phyloP scores from a whole-genome alignment of 163 green algal species.

The Coccomyxa subellipsoidea region DNA sequence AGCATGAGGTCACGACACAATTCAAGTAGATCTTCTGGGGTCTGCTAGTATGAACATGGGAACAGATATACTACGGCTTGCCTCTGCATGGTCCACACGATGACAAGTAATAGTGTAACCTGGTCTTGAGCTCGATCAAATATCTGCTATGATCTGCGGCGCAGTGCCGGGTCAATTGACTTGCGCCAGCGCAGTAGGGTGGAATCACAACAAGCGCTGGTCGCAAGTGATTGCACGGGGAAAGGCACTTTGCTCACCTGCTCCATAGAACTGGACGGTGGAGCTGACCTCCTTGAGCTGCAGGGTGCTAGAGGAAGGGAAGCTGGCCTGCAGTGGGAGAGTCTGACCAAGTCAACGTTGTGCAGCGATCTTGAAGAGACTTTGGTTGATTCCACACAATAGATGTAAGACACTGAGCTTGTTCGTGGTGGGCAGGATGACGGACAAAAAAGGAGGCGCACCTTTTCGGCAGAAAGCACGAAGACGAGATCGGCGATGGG shows the following conservation, averaged over 20 bases:
- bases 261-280: neutral
- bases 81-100: too few relatives aligned
- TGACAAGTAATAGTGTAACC: too few relatives aligned
- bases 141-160: too few relatives aligned
- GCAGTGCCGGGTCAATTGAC: too few relatives aligned
- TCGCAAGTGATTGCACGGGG: neutral
- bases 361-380: too few relatives aligned
- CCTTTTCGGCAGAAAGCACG: neutral
- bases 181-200: too few relatives aligned
- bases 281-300: neutral
- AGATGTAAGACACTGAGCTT: neutral
- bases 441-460: neutral
- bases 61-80: too few relatives aligned
- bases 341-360: too few relatives aligned
- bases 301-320: neutral
- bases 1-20: neutral
- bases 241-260: neutral
- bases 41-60: too few relatives aligned
- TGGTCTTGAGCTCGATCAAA: too few relatives aligned
- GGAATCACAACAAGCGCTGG: neutral
- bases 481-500: neutral
- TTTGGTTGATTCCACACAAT: neutral
- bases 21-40: too few relatives aligned
- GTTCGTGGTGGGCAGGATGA: neutral
- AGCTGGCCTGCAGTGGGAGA: neutral